Conservation (phyloP, 2,329 filamentous ascomycete species). For the Arthrobotrys musiformis region DNA sequence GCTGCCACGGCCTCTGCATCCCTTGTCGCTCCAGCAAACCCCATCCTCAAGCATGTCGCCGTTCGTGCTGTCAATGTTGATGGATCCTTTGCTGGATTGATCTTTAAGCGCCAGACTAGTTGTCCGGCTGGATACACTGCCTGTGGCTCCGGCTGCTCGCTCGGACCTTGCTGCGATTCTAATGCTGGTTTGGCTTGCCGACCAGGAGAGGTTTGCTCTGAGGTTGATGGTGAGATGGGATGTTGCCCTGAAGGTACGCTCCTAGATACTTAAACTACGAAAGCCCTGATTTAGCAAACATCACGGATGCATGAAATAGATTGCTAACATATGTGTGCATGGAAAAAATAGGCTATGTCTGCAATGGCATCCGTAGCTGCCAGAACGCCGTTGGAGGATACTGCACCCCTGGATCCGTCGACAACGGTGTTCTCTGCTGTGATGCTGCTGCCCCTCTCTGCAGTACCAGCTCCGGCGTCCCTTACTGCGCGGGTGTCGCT, state of each 20-base stretch:
- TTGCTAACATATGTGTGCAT: not conserved
- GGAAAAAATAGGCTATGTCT: slow-evolving; percentile 28
- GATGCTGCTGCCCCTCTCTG: slow-evolving; percentile 41
- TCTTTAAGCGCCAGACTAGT: slow-evolving; percentile 43
- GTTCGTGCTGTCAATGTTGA: slow-evolving; percentile 43
- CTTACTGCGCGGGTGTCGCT: slow-evolving; percentile 46
- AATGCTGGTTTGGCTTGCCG: slow-evolving; percentile 37
- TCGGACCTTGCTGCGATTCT: slow-evolving; percentile 39
- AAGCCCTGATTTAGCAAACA: too few relatives aligned
- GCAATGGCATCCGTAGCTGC: slow-evolving; percentile 38
- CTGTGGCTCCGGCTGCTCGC: slow-evolving; percentile 40
- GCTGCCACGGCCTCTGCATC: slow-evolving; percentile 28
- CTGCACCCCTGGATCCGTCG: slow-evolving; percentile 42
- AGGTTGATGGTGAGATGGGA: slow-evolving; percentile 35
- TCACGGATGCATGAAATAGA: too few relatives aligned
- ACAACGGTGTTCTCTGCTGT: slow-evolving; percentile 40
- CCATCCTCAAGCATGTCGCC: slow-evolving; percentile 46
- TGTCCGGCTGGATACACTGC: slow-evolving; percentile 31
- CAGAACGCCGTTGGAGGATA: slow-evolving; percentile 18
- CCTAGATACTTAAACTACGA: too few relatives aligned
- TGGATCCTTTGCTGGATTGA: slow-evolving; percentile 47
- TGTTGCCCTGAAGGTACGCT: slow-evolving; percentile 52
- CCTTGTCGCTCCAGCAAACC: slow-evolving; percentile 37
- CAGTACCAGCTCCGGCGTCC: slow-evolving; percentile 47
- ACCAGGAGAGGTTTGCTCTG: slow-evolving; percentile 43